A percentile compares a stretch with the other conserved stretches of the same genome.
These are phyloP conservation scores for Colletotrichum sp. DNA, from an alignment of 2,329 filamentous ascomycete genomes.

Conservation along the genomic window DNA sequence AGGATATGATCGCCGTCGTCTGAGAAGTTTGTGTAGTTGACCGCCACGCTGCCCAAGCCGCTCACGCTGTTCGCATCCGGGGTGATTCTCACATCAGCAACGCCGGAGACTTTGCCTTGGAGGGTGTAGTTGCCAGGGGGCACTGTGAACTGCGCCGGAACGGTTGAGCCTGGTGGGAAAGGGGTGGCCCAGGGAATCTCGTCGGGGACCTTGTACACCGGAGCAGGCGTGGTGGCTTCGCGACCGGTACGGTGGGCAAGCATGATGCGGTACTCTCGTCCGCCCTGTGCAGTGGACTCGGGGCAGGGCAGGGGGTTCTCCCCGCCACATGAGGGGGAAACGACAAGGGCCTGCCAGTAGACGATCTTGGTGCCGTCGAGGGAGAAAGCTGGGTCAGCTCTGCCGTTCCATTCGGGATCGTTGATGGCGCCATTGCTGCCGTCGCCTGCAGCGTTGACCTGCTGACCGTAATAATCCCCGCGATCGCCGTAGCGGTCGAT, in stretches of 20 bases:
- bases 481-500: constrained; percentile 50
- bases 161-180: constrained; percentile 29
- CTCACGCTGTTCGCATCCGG: constrained; percentile 17
- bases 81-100: constrained; percentile 25
- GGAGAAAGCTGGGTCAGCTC: constrained; percentile 48
- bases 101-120: constrained; percentile 22
- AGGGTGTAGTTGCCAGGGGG: constrained; percentile 25
- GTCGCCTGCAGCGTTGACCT: constrained; percentile 42
- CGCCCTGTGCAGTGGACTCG: constrained; percentile 40
- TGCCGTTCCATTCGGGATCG: constrained; percentile 53
- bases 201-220: constrained; percentile 31
- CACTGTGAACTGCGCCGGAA: neutral
- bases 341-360: constrained; percentile 44
- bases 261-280: constrained; percentile 44
- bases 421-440: constrained; percentile 43
- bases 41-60: constrained; percentile 30
- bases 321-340: constrained; percentile 46
- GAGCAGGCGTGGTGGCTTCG: constrained; percentile 24
- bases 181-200: constrained; percentile 37
- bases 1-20: constrained; percentile 36
- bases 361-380: constrained; percentile 46
- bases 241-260: constrained; percentile 41
- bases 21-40: constrained; percentile 39
- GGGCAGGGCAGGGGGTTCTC: constrained; percentile 46
- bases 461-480: constrained; percentile 47